phyloP scores from a whole-genome alignment of 2,329 filamentous ascomycete genomes.

The Fusarium hostae region DNA sequence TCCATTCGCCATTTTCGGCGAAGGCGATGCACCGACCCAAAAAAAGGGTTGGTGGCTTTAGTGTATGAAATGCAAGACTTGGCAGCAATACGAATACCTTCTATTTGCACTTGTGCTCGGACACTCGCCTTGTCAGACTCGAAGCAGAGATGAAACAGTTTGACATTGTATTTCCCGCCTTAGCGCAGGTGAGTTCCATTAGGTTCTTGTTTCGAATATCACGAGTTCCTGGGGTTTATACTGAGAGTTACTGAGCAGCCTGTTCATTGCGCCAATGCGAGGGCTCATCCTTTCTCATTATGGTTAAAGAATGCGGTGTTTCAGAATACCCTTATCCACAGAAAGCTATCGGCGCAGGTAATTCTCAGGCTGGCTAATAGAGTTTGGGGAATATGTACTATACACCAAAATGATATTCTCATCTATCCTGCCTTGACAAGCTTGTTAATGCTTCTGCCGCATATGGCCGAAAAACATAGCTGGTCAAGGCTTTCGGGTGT shows the following conservation, averaged over 20 bases:
- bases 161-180: slow-evolving; percentile 31
- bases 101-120: slow-evolving; percentile 35
- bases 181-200: slow-evolving; percentile 21
- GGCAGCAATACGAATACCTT: slow-evolving; percentile 28
- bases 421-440: neutral
- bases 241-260: neutral
- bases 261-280: slow-evolving; percentile 24
- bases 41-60: slow-evolving; percentile 29
- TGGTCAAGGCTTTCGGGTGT: slow-evolving; percentile 41
- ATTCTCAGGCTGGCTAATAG: neutral
- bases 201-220: neutral
- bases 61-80: slow-evolving; percentile 36
- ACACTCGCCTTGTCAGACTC: slow-evolving; percentile 24
- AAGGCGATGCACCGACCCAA: slow-evolving; percentile 38
- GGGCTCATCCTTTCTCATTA: neutral
- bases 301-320: neutral
- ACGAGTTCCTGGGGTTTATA: slow-evolving; percentile 1
- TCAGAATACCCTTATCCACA: slow-evolving; percentile 6
- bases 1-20: slow-evolving; percentile 38
- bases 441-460: neutral
- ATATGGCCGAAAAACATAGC: slow-evolving; percentile 19
- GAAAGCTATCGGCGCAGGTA: neutral
- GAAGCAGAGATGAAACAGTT: slow-evolving; percentile 43
- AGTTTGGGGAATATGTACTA: neutral
- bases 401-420: neutral